Base-by-base conservation (phyloP, 1,284 basidiomycete genomes). In the Apiotrichum akiyoshidainum region DNA sequence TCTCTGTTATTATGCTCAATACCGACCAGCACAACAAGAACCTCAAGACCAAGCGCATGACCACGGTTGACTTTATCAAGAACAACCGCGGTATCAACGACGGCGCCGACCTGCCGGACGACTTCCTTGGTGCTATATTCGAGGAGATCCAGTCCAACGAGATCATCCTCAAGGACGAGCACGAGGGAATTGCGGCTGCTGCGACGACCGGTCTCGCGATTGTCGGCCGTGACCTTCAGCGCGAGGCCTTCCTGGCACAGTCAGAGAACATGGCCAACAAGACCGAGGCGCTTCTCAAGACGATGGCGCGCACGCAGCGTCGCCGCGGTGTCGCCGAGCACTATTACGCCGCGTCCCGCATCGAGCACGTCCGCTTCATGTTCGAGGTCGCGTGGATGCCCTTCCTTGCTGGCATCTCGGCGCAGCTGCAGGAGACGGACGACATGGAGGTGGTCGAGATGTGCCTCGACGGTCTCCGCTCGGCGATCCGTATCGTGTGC, bases 331-430 rank as follows among this genome's bases (percentile, higher is more conserved):
- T 81, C 11, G 84, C 81, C 35, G 90, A 94, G 65, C 88, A 93
- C 63, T 98, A 91, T 80, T 95, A 93, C 79, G 90, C 89, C 65
- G 94, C 94, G 0, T 95, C 92, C 0, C 90, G 96, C 70, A 90
- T 92, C 64, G 86, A 96, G 62, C 94, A 98, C 73, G 93, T 96
- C 59, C 84, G 86, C 37, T 93, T 93, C 42, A 98, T 98, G 94
- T 96, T 98, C 69, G 93, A 97, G 77, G 92, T 96, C 19, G 92
- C 92, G 14, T 98, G 94, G 94, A 96, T 97, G 80, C 86, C 94
- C 2, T 92, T 96, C 58, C 82, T 98, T 17, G 94, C 94, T 9
- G 93, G 92, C 7, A 81, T 97, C 39, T 96, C 93, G 7, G 90
- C 86, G 0, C 92, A 92, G 10, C 81, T 97, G 53, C 94, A 97